These are phyloP conservation scores for Aspergillus persii DNA, from an alignment of 2,329 filamentous ascomycete genomes.

Conservation along the genomic window DNA sequence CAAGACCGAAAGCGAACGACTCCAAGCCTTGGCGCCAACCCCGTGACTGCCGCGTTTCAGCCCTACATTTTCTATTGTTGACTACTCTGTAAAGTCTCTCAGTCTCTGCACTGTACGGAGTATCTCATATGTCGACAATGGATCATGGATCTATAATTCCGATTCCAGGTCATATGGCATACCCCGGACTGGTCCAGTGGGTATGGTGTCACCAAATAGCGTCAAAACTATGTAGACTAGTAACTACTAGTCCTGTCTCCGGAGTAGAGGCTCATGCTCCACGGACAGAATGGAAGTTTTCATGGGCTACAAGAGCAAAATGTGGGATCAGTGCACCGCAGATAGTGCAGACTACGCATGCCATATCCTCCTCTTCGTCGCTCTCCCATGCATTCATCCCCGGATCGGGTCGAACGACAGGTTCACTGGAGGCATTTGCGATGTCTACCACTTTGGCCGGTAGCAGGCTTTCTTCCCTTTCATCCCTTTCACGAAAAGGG, in stretches of 20 bases:
- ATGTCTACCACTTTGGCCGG: slow-evolving; percentile 3
- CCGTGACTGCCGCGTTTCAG: neutral
- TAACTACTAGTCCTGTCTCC: neutral
- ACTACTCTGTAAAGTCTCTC: too few relatives aligned
- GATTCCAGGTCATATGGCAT: neutral
- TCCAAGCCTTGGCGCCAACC: neutral
- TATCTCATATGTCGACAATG: neutral
- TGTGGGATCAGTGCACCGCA: slow-evolving; percentile 49
- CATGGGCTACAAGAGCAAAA: slow-evolving; percentile 52
- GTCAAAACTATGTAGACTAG: neutral
- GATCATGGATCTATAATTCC: neutral
- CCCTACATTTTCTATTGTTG: neutral
- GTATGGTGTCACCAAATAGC: neutral
- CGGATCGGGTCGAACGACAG: neutral
- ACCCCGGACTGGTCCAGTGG: neutral
- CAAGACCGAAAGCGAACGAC: neutral
- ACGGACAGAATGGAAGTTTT: slow-evolving; percentile 43
- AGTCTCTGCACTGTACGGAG: too few relatives aligned
- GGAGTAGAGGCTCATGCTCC: slow-evolving; percentile 7
- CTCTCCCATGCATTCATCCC: slow-evolving; percentile 34
- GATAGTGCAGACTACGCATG: slow-evolving; percentile 36
- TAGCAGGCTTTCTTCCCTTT: neutral
- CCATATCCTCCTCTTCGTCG: slow-evolving; percentile 29
- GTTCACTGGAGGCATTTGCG: neutral
- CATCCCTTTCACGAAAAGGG: slow-evolving; percentile 43